Evolutionary conservation across 192 early-diverging fungal species (phyloP).

Genomic region (Coemansia sp.): DNA sequence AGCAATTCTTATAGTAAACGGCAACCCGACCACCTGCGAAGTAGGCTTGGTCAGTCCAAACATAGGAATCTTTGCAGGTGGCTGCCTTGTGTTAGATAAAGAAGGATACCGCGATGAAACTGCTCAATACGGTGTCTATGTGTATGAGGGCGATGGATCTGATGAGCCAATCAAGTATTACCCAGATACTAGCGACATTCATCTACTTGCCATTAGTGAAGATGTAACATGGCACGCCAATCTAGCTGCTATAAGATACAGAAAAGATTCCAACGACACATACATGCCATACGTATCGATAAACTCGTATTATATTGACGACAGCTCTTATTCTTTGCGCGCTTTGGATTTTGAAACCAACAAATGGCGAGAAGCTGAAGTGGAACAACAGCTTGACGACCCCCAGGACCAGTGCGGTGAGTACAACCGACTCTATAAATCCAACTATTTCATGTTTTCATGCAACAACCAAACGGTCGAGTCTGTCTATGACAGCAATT

Average conservation of each 20-base stretch:
- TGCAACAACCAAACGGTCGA: background rate
- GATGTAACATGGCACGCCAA: background rate
- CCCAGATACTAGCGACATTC: background rate
- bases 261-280: background rate
- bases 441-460: background rate
- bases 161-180: background rate
- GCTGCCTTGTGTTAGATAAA: background rate
- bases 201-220: background rate
- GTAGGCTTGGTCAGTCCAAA: background rate
- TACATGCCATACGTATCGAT: background rate
- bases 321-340: background rate
- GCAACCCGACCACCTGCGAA: background rate
- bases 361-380: background rate
- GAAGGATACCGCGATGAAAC: background rate
- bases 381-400: background rate
- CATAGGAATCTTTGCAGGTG: background rate
- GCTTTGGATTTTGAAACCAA: background rate
- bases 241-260: background rate
- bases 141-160: background rate
- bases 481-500: background rate
- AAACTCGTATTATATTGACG: background rate
- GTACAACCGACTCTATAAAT: background rate
- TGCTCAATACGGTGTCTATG: background rate
- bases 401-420: background rate
- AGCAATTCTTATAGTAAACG: background rate